These are phyloP conservation scores for Quaeritorhiza haematococci DNA, from an alignment of 371 early-diverging fungal species.

Conservation along the genomic window DNA sequence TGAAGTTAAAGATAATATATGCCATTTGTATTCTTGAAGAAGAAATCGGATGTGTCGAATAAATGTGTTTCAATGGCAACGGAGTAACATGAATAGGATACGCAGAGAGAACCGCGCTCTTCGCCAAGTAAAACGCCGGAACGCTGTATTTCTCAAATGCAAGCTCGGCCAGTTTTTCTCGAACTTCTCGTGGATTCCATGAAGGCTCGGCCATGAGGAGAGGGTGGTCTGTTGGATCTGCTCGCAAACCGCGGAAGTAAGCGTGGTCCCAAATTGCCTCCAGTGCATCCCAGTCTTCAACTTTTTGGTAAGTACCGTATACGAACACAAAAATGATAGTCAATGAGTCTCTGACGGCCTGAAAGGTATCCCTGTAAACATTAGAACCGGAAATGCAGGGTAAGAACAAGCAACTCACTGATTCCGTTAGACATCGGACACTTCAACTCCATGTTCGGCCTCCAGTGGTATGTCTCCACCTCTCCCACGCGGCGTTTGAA, in stretches of 20 bases:
- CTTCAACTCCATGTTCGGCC: slow-evolving; percentile 70
- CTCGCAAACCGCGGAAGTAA: slow-evolving; percentile 55
- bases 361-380: too few relatives aligned
- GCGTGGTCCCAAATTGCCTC: slow-evolving; percentile 85
- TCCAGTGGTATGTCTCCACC: slow-evolving; percentile 67
- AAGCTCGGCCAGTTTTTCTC: slow-evolving; percentile 84
- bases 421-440: slow-evolving; percentile 63
- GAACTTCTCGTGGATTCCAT: slow-evolving; percentile 72
- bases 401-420: slow-evolving; percentile 54
- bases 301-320: too few relatives aligned
- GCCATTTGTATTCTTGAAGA: not conserved
- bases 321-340: too few relatives aligned
- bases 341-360: too few relatives aligned
- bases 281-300: slow-evolving; percentile 84
- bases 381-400: too few relatives aligned
- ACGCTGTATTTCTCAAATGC: slow-evolving; percentile 88
- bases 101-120: slow-evolving; percentile 88
- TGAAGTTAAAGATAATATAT: not conserved
- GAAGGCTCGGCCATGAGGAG: slow-evolving; percentile 82
- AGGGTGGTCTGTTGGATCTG: slow-evolving; percentile 69
- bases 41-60: too few relatives aligned
- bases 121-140: slow-evolving; percentile 90
- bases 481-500: slow-evolving; percentile 68
- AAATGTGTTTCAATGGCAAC: not conserved
- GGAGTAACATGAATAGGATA: slow-evolving; percentile 24